Base-by-base conservation (phyloP, 2,329 filamentous ascomycete species). In the Colletotrichum euphorbiae region DNA sequence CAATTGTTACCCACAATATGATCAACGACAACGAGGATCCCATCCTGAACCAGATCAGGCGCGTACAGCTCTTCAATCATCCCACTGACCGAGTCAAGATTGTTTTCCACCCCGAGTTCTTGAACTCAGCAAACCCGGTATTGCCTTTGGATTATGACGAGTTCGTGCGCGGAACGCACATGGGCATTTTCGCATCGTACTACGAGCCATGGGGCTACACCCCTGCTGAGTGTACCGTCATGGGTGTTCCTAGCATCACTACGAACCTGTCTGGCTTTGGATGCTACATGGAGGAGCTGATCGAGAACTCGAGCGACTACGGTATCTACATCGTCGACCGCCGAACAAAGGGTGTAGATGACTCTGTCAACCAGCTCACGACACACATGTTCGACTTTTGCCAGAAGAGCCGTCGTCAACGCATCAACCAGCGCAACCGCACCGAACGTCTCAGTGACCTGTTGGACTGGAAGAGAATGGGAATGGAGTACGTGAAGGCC, bases 171-270 rank as follows among this genome's bases (percentile, higher is more conserved):
- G 96, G 96, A 72, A 98, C 95, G 45, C 95, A 99, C 80, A 83
- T 99, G 76, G 96, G 96, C 75, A 90, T 99, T 65, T 99, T 99
- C 82, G 87, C 95, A 24, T 98, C 96, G 3, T 98, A 98, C 87
- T 99, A 99, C 79, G 96, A 99, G 82, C 96, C 96, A 8, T 99
- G 96, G 96, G 96, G 96, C 51, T 99, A 99, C 81, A 99, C 96
- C 2, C 96, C 95, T 0, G 95, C 96, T 59, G 96, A 98, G 80
- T 99, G 96, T 80, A 98, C 96, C 0, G 96, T 98, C 71, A 98
- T 98, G 96, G 96, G 96, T 74, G 94, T 99, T 45, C 96, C 96
- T 48, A 97, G 93, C 80, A 98, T 99, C 81, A 98, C 96, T 11
- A 98, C 95, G 31, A 99, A 99, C 80, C 84, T 99, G 50, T 98